phyloP scores from a whole-genome alignment of 108 stramenopile genomes.

The Conticribra weissflogii region DNA sequence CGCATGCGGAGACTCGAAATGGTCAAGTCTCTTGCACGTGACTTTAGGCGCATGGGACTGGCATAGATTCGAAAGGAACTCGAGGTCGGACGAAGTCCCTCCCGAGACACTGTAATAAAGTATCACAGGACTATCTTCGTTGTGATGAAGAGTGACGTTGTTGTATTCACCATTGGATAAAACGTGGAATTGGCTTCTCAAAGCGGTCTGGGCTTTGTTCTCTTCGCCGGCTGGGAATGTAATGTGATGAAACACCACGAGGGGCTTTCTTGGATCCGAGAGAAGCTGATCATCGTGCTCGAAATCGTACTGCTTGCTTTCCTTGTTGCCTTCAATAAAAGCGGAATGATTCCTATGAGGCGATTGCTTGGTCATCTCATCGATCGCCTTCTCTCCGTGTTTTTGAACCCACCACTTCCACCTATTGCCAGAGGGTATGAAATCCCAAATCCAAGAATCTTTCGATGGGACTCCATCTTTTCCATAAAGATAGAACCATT shows the following conservation, averaged over 20 bases:
- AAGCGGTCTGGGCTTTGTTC: constrained; percentile 22
- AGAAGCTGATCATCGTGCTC: constrained; percentile 14
- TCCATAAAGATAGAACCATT: constrained; percentile 54
- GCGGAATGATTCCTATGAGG: constrained; percentile 36
- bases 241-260: constrained; percentile 45
- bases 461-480: constrained; percentile 37
- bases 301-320: not conserved
- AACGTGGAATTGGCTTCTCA: constrained; percentile 39
- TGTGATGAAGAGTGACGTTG: constrained; percentile 29
- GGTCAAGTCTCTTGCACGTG: constrained; percentile 26
- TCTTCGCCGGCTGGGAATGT: constrained; percentile 27
- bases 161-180: constrained; percentile 44
- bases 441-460: constrained; percentile 55
- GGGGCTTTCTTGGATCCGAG: constrained; percentile 13
- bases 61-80: constrained; percentile 27
- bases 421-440: constrained; percentile 46
- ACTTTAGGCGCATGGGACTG: constrained; percentile 10
- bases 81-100: constrained; percentile 23
- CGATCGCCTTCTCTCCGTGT: constrained; percentile 34
- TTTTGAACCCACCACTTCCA: constrained; percentile 44
- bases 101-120: constrained; percentile 37
- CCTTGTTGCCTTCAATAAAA: constrained; percentile 8
- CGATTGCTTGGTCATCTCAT: constrained; percentile 33
- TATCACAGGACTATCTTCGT: constrained; percentile 25
- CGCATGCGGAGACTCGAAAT: constrained; percentile 24